Evolutionary conservation across 345 rosid genomes (phyloP).

Genomic region (Hibiscus syriacus): DNA sequence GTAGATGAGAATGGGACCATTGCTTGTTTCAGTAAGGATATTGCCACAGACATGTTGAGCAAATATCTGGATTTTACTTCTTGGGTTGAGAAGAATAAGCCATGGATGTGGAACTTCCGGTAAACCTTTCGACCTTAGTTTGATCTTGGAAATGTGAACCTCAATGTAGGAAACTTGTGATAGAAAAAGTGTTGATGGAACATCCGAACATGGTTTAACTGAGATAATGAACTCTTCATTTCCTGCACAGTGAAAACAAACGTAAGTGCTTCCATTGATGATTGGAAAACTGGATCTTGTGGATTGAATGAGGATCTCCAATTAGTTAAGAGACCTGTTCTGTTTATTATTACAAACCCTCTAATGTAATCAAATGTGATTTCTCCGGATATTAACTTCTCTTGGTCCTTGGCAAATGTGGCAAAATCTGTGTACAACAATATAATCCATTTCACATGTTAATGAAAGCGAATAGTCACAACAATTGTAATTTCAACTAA

Average conservation of each 20-base stretch:
- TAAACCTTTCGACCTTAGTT: constrained; percentile 68
- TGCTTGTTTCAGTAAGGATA: constrained; percentile 76
- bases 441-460: constrained; percentile 91
- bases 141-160: constrained; percentile 78
- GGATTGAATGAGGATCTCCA: constrained; percentile 86
- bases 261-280: neutral
- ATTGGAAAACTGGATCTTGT: constrained; percentile 46
- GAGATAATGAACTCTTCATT: constrained; percentile 45
- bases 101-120: constrained; percentile 99
- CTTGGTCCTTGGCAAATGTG: constrained; percentile 73
- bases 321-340: constrained; percentile 69
- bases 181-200: constrained; percentile 63
- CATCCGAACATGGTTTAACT: constrained; percentile 53
- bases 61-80: constrained; percentile 54
- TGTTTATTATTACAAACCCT: constrained; percentile 83
- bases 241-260: constrained; percentile 48
- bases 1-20: constrained; percentile 86
- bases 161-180: constrained; percentile 68
- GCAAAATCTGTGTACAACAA: constrained; percentile 73
- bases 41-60: constrained; percentile 69
- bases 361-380: constrained; percentile 64
- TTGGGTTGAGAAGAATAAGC: constrained; percentile 86
- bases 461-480: constrained; percentile 15
- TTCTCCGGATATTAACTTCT: constrained; percentile 50
- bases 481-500: neutral